These are phyloP conservation scores for Leishmania arabica DNA, from an alignment of 208 protist genomes.

Conservation along the genomic window DNA sequence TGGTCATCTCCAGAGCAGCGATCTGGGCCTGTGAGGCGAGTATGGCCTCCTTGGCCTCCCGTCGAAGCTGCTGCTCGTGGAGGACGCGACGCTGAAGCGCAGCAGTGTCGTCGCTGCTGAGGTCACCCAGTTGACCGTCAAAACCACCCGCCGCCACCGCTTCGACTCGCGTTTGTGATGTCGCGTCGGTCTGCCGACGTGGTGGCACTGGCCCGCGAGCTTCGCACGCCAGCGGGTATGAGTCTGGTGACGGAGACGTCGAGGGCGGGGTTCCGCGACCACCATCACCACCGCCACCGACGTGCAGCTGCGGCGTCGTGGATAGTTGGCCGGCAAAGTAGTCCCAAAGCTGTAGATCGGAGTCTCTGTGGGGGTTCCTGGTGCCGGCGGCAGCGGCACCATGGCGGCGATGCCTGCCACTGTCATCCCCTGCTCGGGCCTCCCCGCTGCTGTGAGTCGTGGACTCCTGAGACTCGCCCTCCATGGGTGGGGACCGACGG, in stretches of 20 bases:
- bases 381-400: not conserved
- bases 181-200: not conserved
- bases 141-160: not conserved
- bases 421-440: too few species aligned
- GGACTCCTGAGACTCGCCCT: not conserved
- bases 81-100: not conserved
- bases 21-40: constrained; percentile 28
- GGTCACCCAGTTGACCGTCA: not conserved
- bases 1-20: constrained; percentile 47
- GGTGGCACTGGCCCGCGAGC: not conserved
- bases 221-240: not conserved
- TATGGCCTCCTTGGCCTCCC: constrained; percentile 36
- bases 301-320: not conserved
- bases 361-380: not conserved
- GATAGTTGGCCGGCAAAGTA: constrained; percentile 22
- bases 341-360: constrained; percentile 19
- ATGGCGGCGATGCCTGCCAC: not conserved
- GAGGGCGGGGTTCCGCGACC: not conserved
- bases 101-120: not conserved
- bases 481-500: not conserved
- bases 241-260: not conserved
- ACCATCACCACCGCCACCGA: not conserved
- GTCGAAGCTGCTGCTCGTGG: constrained; percentile 19
- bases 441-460: not conserved
- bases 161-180: not conserved